Conservation (phyloP, 2,329 filamentous ascomycete species). For the Phialophora macrospora region DNA sequence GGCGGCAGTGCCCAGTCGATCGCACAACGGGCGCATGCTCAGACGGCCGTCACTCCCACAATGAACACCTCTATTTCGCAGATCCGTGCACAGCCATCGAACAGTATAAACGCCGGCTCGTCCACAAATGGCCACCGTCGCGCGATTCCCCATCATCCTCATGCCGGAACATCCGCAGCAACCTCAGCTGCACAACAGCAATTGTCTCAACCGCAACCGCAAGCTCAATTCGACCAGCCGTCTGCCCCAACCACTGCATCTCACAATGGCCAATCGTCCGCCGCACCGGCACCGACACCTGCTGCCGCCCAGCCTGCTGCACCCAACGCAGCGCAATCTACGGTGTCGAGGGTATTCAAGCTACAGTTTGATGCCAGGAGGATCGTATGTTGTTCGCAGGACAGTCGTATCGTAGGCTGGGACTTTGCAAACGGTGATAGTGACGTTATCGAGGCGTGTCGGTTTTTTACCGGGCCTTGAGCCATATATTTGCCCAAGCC, state of each 20-base stretch:
- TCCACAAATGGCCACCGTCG: constrained; percentile 4
- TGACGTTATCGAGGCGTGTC: constrained; percentile 75
- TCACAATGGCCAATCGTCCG: constrained; percentile 25
- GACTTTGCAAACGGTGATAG: constrained; percentile 90
- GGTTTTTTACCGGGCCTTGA: constrained; percentile 74
- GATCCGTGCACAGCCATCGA: constrained; percentile 10
- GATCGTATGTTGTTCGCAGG: constrained; percentile 93
- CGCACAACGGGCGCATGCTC: constrained; percentile 24
- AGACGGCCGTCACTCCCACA: constrained; percentile 22
- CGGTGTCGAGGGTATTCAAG: constrained; percentile 80
- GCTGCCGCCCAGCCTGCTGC: constrained; percentile 27
- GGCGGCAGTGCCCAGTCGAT: constrained; percentile 20
- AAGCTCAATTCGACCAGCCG: constrained; percentile 44
- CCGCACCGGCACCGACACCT: constrained; percentile 26
- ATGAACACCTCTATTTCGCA: constrained; percentile 26
- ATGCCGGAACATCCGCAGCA: constrained; percentile 4
- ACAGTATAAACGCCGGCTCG: neutral
- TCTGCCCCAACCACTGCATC: constrained; percentile 40
- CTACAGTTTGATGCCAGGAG: constrained; percentile 91
- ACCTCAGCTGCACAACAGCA: constrained; percentile 10
- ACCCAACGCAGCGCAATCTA: constrained; percentile 38
- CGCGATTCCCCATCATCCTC: constrained; percentile 4
- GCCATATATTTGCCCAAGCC: neutral
- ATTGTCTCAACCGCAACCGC: constrained; percentile 10
- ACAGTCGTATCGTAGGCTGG: constrained; percentile 91